Evolutionary conservation across 345 rosid genomes (phyloP), one percentile per base, ranked within the genome.

Genomic region (Kernera saxatilis): DNA sequence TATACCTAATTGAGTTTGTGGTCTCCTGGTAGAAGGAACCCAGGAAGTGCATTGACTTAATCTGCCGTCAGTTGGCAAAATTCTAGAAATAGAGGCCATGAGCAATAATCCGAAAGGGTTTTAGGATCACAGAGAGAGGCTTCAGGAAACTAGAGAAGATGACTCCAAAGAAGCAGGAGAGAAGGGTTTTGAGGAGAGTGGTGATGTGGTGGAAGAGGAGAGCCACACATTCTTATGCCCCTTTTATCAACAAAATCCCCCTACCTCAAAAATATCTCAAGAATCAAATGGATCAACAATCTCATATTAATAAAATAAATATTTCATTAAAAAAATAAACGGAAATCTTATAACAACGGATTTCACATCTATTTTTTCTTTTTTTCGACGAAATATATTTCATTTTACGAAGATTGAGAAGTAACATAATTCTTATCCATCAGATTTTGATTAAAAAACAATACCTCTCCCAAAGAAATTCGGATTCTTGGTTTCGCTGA

Each of bases 1-100:
- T 6, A n/a, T 73, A 93, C 98, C 92, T 69, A 80, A 77, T 57
- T 69, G 79, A 81, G 82, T 8, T 43, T 43, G 77, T 29, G 64
- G 22, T 69, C 78, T 79, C 35, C 82, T 66, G 0, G 43, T 48
- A 33, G 79, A 30, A 52, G 71, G 64, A 69, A 75, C 51, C 71
- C 36, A 39, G 15, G 67, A 61, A 77, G 76, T 59, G 49, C 32
- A 36, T 10, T 80, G 45, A 53, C 78, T 82, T 1, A 82, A 70
- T 39, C 66, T 85, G 68, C 78, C 78, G 48, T 85, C 89, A 65
- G 80, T 82, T 43, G 78, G 75, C 40, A 84, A 66, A 66, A 86
- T 32, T 75, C 87, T 81, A n/a, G 92, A 90, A 63, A 85, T 81
- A 46, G 96, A 84, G 5, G 87, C 90, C 98, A 88, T 90, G 12